Base-by-base conservation (phyloP, 371 early-diverging fungal genomes). In the Circinella umbellata region DNA sequence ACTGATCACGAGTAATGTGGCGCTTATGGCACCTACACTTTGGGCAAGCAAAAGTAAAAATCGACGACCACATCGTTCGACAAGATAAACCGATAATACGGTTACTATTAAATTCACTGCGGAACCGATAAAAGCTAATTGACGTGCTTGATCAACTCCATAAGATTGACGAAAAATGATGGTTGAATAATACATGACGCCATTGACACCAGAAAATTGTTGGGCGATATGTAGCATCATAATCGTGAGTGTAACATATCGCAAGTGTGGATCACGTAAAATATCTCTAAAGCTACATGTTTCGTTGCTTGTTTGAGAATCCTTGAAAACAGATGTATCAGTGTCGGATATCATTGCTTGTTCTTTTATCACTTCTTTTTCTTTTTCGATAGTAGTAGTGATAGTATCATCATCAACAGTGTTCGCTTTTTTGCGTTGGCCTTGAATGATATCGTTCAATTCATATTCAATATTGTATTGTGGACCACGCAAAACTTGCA, bases 171-270 rank as follows among this genome's bases (percentile, higher is more conserved):
- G 37, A 81, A 87, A 61, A 80, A 90, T 69, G 86, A 90, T 80
- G 5, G 93, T 91, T 13, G 95, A 94, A 76, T 92, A 96, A 71
- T 91, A 88, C 73, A 91, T 83, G 70, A 94, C 88, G 66, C 91
- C 94, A 71, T 95, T 95, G 84, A 98, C 94, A 46, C 95, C 96
- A 37, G 91, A 89, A 14, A 93, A 82, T 75, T 96, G 96, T 73
- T 96, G 98, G n/a, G 76, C 69, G 4, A 77, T 73, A 60, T 88
- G 87, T 20, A 89, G 68, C 8, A 69, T 20, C 13, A 87, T 27
- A 34, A 83, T 82, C 35, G 79, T 80, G 3, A 80, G 14, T 18
- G 91, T 83, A 54, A 95, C 78, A 63, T 91, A 91, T 8, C 82
- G 73, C 42, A 85, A 80, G 46, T 71, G 62, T 51, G 80, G 83